A percentile compares a stretch with the other conserved stretches of the same genome.
phyloP scores from a whole-genome alignment of 306 rosid genomes.

The Prunus fruticosa region DNA sequence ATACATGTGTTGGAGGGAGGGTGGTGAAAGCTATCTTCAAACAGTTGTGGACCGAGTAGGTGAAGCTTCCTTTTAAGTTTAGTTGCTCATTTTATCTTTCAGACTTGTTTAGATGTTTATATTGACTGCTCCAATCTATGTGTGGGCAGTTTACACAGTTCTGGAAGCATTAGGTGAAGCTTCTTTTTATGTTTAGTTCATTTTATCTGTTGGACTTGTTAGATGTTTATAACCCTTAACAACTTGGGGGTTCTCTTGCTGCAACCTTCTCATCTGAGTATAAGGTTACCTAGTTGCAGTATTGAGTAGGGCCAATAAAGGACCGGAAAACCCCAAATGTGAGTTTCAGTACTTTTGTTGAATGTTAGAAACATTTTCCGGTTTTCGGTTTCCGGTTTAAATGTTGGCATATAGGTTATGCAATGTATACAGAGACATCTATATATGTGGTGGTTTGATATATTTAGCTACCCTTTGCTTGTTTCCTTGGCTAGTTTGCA shows the following conservation, averaged over 20 bases:
- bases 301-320: constrained; percentile 25
- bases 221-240: constrained; percentile 5
- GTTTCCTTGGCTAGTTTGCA: not conserved
- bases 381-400: constrained; percentile 13
- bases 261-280: not conserved
- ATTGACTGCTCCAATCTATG: constrained; percentile 12
- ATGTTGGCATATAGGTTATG: not conserved
- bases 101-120: not conserved
- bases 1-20: not conserved
- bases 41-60: not conserved
- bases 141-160: not conserved
- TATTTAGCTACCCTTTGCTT: not conserved
- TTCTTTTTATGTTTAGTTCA: not conserved
- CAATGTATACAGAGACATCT: not conserved
- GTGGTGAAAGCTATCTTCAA: not conserved
- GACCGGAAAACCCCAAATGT: constrained; percentile 11
- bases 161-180: not conserved
- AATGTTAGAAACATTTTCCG: constrained; percentile 8
- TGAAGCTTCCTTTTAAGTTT: constrained; percentile 7
- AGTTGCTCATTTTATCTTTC: not conserved
- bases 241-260: constrained; percentile 1
- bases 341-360: constrained; percentile 12
- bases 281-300: not conserved
- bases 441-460: not conserved
- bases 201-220: constrained; percentile 1